A percentile compares a stretch with the other conserved stretches of the same genome.
Evolutionary conservation across 768 basidiomycete species (phyloP).

Genomic region (Coprinellus micaceus): DNA sequence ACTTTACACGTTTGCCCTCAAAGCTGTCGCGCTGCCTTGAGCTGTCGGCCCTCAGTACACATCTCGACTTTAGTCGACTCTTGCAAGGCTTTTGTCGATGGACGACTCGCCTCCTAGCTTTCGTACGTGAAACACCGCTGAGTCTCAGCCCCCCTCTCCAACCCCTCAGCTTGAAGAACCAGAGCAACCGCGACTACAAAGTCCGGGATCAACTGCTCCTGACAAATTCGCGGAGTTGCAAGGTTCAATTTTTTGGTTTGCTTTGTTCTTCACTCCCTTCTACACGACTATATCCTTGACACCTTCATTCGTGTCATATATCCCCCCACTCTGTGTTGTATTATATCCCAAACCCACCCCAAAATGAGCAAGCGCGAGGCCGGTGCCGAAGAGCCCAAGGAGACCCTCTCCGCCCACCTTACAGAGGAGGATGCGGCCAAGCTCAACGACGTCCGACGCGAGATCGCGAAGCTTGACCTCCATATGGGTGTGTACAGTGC

Average conservation of each 20-base stretch:
- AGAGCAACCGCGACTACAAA: too few relatives aligned
- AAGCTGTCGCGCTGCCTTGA: too few relatives aligned
- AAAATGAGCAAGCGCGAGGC: constrained; percentile 68
- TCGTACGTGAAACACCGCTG: too few relatives aligned
- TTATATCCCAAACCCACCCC: constrained; percentile 22
- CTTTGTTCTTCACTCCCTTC: neutral
- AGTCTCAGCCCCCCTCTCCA: too few relatives aligned
- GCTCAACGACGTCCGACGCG: constrained; percentile 61
- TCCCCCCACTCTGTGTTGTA: neutral
- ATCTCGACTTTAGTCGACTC: too few relatives aligned
- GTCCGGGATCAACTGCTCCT: too few relatives aligned
- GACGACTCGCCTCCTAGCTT: too few relatives aligned
- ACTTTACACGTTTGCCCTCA: neutral
- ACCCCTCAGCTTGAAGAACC: too few relatives aligned
- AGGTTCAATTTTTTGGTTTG: constrained; percentile 4
- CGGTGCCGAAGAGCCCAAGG: constrained; percentile 74
- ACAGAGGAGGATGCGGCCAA: constrained; percentile 70
- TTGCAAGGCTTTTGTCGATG: too few relatives aligned
- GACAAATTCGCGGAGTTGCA: constrained; percentile 14
- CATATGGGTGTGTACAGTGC: constrained; percentile 54
- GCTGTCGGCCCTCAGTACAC: too few relatives aligned
- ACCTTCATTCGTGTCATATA: neutral
- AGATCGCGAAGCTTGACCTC: constrained; percentile 67
- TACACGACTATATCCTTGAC: neutral
- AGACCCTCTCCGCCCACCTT: constrained; percentile 62